Conservation (phyloP, 257 asterid species). For the Solanum piurae region DNA sequence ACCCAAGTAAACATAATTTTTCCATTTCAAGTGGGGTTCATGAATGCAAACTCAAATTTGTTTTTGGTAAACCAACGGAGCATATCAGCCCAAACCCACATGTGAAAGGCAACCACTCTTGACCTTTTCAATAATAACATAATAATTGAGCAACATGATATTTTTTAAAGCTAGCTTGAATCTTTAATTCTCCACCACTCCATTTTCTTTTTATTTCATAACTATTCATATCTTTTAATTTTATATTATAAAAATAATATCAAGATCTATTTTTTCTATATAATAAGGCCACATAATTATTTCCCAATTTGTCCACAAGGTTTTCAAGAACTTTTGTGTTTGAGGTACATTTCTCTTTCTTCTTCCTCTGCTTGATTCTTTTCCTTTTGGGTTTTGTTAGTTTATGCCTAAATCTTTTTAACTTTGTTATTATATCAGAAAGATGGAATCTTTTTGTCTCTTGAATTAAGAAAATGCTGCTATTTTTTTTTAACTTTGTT, state of each 20-base stretch:
- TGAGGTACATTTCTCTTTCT: background rate
- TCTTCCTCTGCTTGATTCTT: background rate
- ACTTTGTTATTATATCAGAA: background rate
- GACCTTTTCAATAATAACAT: background rate
- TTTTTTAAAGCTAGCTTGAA: background rate
- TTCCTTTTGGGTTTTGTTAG: background rate
- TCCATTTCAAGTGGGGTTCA: background rate
- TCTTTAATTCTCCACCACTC: conserved; percentile 24
- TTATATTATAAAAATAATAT: background rate
- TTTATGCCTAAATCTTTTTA: background rate
- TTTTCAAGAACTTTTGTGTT: background rate
- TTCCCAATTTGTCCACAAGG: background rate
- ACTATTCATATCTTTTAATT: background rate
- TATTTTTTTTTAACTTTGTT: too few relatives aligned
- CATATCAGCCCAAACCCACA: background rate
- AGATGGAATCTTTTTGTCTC: background rate
- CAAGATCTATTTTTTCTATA: background rate
- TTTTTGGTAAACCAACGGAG: background rate
- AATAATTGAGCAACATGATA: background rate
- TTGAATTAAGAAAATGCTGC: too few relatives aligned
- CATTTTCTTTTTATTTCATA: background rate
- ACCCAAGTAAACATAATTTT: background rate
- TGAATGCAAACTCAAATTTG: background rate
- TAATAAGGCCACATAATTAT: background rate
- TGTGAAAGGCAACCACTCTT: background rate